phyloP scores from a whole-genome alignment of 140 eudicot species.

The Flaveria floridana region DNA sequence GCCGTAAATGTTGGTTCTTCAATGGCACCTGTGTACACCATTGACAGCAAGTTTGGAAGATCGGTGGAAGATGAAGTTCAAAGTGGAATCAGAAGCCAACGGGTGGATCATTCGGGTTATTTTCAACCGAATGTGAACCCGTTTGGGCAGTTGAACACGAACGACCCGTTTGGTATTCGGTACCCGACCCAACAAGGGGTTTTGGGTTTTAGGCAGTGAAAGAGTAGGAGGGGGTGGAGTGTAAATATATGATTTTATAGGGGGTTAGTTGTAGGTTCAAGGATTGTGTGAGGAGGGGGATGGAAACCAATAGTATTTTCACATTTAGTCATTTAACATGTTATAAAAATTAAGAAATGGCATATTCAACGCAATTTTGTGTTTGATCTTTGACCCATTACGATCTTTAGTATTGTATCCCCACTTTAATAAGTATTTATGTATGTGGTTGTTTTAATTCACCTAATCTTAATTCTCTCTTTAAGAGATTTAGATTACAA shows the following conservation, averaged over 20 bases:
- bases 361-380: conserved; percentile 32
- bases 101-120: conserved; percentile 42
- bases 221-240: conserved; percentile 10
- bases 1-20: conserved; percentile 43
- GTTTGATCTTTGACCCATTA: conserved; percentile 26
- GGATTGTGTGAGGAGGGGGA: background rate
- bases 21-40: conserved; percentile 34
- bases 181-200: conserved; percentile 53
- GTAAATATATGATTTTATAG: conserved; percentile 58
- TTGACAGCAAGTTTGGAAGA: conserved; percentile 41
- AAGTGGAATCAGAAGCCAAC: conserved; percentile 56
- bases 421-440: too few relatives aligned
- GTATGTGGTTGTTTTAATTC: too few relatives aligned
- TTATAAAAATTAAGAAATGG: conserved; percentile 9
- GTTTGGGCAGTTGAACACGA: conserved; percentile 35
- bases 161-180: conserved; percentile 64
- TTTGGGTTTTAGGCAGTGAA: conserved; percentile 56
- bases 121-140: conserved; percentile 34
- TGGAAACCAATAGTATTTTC: background rate
- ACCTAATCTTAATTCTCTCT: too few relatives aligned
- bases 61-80: conserved; percentile 67
- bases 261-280: conserved; percentile 24
- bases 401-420: background rate
- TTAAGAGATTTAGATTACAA: too few relatives aligned
- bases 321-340: background rate